These are phyloP conservation scores for Periconia sp. DNA, from an alignment of 2,329 filamentous ascomycete species.

Conservation along the genomic window DNA sequence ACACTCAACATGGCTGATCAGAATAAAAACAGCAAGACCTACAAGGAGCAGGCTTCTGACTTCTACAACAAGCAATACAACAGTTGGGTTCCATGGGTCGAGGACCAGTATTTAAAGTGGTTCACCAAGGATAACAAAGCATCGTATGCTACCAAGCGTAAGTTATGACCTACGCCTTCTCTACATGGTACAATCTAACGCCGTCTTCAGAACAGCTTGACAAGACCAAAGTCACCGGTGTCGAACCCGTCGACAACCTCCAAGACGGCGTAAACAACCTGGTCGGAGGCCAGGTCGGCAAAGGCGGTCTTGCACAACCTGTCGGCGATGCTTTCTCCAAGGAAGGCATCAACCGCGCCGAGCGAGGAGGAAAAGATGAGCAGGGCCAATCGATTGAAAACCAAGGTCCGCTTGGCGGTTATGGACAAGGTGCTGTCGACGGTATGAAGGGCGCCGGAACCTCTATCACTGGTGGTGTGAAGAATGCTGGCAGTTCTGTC, in stretches of 20 bases:
- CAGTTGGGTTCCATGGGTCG: slow-evolving; percentile 77
- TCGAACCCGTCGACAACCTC: slow-evolving; percentile 70
- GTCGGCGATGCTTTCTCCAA: slow-evolving; percentile 67
- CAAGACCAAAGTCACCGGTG: slow-evolving; percentile 72
- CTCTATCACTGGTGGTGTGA: slow-evolving; percentile 27
- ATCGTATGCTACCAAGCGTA: slow-evolving; percentile 72
- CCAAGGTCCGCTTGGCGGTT: slow-evolving; percentile 42
- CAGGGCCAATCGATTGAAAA: slow-evolving; percentile 54
- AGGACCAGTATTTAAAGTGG: slow-evolving; percentile 74
- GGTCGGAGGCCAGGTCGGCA: slow-evolving; percentile 68
- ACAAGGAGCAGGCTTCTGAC: slow-evolving; percentile 44
- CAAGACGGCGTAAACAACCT: slow-evolving; percentile 71
- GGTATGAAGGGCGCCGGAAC: slow-evolving; percentile 39
- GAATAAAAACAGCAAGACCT: slow-evolving; percentile 30
- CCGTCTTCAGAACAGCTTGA: slow-evolving; percentile 66
- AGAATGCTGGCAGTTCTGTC: slow-evolving; percentile 34
- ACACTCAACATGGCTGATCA: slow-evolving; percentile 10
- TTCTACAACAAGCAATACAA: slow-evolving; percentile 77
- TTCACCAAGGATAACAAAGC: slow-evolving; percentile 81
- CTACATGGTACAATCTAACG: too few relatives aligned
- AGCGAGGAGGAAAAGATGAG: slow-evolving; percentile 69
- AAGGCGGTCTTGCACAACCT: slow-evolving; percentile 70
- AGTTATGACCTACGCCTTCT: slow-evolving; percentile 22
- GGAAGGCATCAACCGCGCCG: slow-evolving; percentile 70
- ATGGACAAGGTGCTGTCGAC: slow-evolving; percentile 36